phyloP scores from a whole-genome alignment of 2,329 filamentous ascomycete genomes.

The Oidium heveae region DNA sequence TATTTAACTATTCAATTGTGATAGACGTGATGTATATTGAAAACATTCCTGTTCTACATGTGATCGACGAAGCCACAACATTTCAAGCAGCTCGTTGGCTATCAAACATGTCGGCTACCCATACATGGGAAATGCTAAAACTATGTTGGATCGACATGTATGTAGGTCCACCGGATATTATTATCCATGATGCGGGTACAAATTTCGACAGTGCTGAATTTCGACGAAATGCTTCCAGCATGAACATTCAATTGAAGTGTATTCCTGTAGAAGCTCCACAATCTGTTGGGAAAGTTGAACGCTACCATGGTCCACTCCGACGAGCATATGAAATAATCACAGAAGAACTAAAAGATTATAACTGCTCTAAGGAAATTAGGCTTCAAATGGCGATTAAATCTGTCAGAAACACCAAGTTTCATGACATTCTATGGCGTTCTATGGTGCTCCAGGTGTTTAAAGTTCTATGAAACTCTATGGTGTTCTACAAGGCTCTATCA shows the following conservation, averaged over 20 bases:
- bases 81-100: constrained; percentile 2
- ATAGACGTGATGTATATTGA: constrained; percentile 2
- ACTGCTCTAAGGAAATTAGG: neutral
- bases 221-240: neutral
- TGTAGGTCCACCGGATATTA: too few species aligned
- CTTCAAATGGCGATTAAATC: constrained; percentile 1
- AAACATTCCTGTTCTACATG: neutral
- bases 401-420: too few species aligned
- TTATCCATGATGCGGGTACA: neutral
- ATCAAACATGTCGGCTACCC: neutral
- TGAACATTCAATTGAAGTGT: neutral
- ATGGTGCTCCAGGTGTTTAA: too few species aligned
- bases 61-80: constrained; percentile 1
- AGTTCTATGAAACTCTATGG: too few species aligned
- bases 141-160: constrained; percentile 2
- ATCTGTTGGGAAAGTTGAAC: constrained; percentile 1
- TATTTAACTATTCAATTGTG: constrained; percentile 2
- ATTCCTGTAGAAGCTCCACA: constrained; percentile 1
- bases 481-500: too few species aligned
- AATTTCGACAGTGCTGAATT: constrained; percentile 3
- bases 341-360: neutral
- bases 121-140: constrained; percentile 1
- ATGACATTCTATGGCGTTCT: too few species aligned
- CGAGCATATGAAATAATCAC: neutral
- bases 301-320: too few species aligned